Base-by-base conservation (phyloP, 257 asterid species). In the Haberlea rhodopensis region DNA sequence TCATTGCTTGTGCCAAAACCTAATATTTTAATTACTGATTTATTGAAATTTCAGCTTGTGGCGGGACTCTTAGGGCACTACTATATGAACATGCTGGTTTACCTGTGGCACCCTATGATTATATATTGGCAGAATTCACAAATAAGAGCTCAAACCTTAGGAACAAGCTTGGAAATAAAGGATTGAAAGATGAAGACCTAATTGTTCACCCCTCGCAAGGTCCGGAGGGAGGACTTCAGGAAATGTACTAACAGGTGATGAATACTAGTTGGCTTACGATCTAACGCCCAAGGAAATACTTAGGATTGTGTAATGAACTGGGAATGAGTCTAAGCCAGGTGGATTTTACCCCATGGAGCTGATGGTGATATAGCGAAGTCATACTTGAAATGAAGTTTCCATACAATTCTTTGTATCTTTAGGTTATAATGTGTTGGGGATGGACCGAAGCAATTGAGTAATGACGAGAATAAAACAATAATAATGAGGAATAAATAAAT, bases 121-220 rank as follows among this genome's bases (percentile, higher is more conserved):
- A 56, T 74, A 82, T 85, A 0, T 85, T 84, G 16, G 90, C 83
- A 0, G 84, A 84, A 45, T 80, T 87, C 66, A 78, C 89, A 11
- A 9, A 76, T 70, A 69, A 55, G 60, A 84, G 84, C 37, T 87
- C 95, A 0, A 34, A 8, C 28, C 83, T 87, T 4, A 65, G 95
- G 58, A 71, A 76, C 29, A 71, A 65, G 64, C 76, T 92, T 0
- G 97, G 98, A 11, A 60, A 54, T 3, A 60, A 19, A 3, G 96
- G 97, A 0, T 0, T 72, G 23, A 92, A 87, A 72, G 98, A 92
- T 7, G 96, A 92, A 77, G 97, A 97, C 4, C 70, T 91, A 1
- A 57, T 73, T 8, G 97, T 85, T 18, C 25, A 28, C 0, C 76
- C 68, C 1, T 0, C 0, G 1, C 25, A 13, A 16, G 96, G 98